phyloP scores from a whole-genome alignment of 1,139 yeast genomes.

The Fermentozyma sake region DNA sequence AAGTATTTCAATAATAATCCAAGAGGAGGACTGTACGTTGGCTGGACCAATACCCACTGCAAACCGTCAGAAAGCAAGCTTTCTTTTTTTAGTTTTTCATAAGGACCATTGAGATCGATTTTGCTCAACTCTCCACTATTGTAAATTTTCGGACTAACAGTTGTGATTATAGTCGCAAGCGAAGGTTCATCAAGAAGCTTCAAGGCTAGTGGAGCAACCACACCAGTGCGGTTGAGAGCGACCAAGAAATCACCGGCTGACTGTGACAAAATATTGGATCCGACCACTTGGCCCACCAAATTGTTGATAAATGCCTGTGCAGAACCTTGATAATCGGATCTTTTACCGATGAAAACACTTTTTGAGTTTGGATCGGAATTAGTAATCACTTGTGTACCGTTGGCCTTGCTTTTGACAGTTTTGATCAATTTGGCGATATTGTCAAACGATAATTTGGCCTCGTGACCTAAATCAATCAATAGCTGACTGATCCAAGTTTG shows the following conservation, averaged over 20 bases:
- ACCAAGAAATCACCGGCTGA: constrained; percentile 22
- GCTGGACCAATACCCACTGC: constrained; percentile 25
- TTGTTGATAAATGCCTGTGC: constrained; percentile 31
- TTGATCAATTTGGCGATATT: constrained; percentile 24
- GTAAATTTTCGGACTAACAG: constrained; percentile 25
- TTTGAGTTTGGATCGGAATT: constrained; percentile 3
- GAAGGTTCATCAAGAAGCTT: constrained; percentile 22
- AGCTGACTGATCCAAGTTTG: constrained; percentile 27
- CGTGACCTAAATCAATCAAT: constrained; percentile 30
- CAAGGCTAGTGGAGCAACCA: constrained; percentile 26
- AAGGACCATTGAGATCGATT: constrained; percentile 22
- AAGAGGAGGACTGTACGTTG: constrained; percentile 29
- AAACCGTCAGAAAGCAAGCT: constrained; percentile 19
- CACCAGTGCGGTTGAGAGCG: constrained; percentile 32
- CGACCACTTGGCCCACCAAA: constrained; percentile 23
- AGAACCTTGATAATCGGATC: constrained; percentile 24
- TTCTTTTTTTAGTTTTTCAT: constrained; percentile 20
- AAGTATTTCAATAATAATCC: constrained; percentile 30
- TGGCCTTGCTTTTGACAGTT: constrained; percentile 21
- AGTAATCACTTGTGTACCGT: constrained; percentile 12
- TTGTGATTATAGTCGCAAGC: constrained; percentile 19
- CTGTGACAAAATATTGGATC: constrained; percentile 21
- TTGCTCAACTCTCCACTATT: constrained; percentile 30
- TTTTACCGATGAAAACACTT: background rate
- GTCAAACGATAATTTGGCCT: constrained; percentile 24